These are phyloP conservation scores for Plantago elongata DNA, from an alignment of 257 asterid genomes.

Conservation along the genomic window DNA sequence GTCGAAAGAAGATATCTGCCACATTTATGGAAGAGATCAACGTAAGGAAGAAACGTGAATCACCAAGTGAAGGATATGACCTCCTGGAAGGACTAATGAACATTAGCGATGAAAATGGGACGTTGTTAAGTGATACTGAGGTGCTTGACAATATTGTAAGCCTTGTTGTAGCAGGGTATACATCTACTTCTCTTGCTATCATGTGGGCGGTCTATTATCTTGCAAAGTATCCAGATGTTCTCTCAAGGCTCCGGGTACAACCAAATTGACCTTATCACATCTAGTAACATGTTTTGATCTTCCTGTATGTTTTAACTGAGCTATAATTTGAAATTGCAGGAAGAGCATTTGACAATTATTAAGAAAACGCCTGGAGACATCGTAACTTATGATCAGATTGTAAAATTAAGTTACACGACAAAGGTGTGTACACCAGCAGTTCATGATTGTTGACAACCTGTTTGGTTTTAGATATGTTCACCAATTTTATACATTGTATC, in stretches of 20 bases:
- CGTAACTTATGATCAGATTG: slow-evolving; percentile 41
- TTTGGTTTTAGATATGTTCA: too few species aligned
- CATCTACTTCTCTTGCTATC: slow-evolving; percentile 36
- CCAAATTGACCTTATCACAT: slow-evolving; percentile 1
- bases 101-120: slow-evolving; percentile 31
- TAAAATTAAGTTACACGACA: slow-evolving; percentile 35
- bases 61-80: slow-evolving; percentile 19
- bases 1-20: slow-evolving; percentile 37
- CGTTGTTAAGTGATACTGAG: slow-evolving; percentile 30
- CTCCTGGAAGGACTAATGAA: slow-evolving; percentile 41
- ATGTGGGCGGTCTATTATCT: slow-evolving; percentile 45
- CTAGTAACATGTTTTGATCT: not conserved
- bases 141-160: slow-evolving; percentile 43
- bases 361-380: slow-evolving; percentile 34
- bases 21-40: slow-evolving; percentile 46
- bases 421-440: slow-evolving; percentile 26
- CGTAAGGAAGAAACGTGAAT: slow-evolving; percentile 25
- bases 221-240: slow-evolving; percentile 39
- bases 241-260: slow-evolving; percentile 37
- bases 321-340: slow-evolving; percentile 25
- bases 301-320: not conserved
- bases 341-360: slow-evolving; percentile 38
- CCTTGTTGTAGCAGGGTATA: slow-evolving; percentile 38
- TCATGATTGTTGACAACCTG: too few species aligned
- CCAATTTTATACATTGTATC: not conserved